Conservation (phyloP, 2,329 filamentous ascomycete species). For the Rhytidhysteron rufulum region DNA sequence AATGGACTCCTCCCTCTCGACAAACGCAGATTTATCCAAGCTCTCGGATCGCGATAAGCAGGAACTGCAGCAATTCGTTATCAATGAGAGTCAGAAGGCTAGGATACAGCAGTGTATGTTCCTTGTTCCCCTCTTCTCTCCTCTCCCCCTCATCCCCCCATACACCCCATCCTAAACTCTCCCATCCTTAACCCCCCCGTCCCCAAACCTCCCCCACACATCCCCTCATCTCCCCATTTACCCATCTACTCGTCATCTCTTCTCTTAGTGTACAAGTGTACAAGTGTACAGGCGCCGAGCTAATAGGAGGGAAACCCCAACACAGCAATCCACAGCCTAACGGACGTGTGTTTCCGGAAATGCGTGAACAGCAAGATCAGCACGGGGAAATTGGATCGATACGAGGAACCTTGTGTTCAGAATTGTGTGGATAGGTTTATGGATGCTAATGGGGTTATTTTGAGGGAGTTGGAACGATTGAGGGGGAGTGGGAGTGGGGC, state of each 20-base stretch:
- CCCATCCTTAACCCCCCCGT: not conserved
- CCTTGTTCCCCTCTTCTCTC: not conserved
- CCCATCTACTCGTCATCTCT: not conserved
- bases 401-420: slow-evolving; percentile 77
- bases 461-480: slow-evolving; percentile 74
- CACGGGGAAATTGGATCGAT: slow-evolving; percentile 66
- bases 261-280: too few species aligned
- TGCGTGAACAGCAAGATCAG: slow-evolving; percentile 76
- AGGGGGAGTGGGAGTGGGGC: slow-evolving; percentile 15
- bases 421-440: slow-evolving; percentile 95
- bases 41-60: slow-evolving; percentile 79
- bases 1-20: slow-evolving; percentile 38
- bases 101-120: slow-evolving; percentile 52
- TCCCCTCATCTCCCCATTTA: slow-evolving; percentile 9
- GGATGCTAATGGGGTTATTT: slow-evolving; percentile 80
- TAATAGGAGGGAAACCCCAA: too few species aligned
- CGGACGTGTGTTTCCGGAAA: slow-evolving; percentile 90
- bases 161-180: not conserved
- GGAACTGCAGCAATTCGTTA: slow-evolving; percentile 81
- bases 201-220: not conserved
- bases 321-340: slow-evolving; percentile 60
- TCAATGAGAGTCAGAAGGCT: slow-evolving; percentile 83
- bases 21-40: slow-evolving; percentile 63
- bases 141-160: slow-evolving; percentile 1
- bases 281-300: too few species aligned